Evolutionary conservation across 2,329 filamentous ascomycete genomes (phyloP).

Genomic region (Talaromyces albobiverticillius): DNA sequence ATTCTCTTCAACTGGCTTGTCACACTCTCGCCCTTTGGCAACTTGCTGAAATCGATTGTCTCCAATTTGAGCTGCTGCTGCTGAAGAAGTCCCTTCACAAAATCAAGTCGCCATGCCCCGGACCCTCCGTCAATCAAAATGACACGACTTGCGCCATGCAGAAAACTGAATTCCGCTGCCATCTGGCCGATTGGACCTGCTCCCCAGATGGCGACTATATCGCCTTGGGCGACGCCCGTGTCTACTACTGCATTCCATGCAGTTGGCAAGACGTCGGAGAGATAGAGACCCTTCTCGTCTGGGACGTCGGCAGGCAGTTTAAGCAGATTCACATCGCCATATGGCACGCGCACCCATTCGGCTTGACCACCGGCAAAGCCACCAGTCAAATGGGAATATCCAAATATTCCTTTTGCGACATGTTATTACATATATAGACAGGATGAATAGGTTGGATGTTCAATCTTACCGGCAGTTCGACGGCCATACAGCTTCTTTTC

Average conservation of each 20-base stretch:
- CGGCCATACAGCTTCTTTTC: slow-evolving; percentile 76
- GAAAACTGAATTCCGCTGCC: slow-evolving; percentile 63
- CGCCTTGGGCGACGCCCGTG: slow-evolving; percentile 72
- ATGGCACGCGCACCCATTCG: slow-evolving; percentile 79
- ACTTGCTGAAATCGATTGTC: slow-evolving; percentile 66
- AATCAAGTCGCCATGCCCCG: slow-evolving; percentile 63
- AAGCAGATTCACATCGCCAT: slow-evolving; percentile 76
- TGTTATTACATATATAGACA: slow-evolving; percentile 7
- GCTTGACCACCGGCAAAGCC: slow-evolving; percentile 86
- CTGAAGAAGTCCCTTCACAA: slow-evolving; percentile 63
- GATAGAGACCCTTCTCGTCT: slow-evolving; percentile 78
- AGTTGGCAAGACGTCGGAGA: slow-evolving; percentile 79
- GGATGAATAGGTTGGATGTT: neutral
- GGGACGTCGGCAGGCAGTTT: slow-evolving; percentile 75
- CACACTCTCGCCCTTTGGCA: slow-evolving; percentile 62
- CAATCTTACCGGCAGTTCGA: slow-evolving; percentile 61
- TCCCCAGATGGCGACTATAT: slow-evolving; percentile 79
- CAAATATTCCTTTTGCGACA: slow-evolving; percentile 55
- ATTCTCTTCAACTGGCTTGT: slow-evolving; percentile 71
- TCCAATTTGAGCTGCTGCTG: slow-evolving; percentile 63
- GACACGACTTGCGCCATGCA: slow-evolving; percentile 70
- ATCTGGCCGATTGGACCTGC: slow-evolving; percentile 78
- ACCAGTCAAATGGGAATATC: slow-evolving; percentile 73
- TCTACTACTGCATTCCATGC: slow-evolving; percentile 81
- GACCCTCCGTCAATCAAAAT: slow-evolving; percentile 74